Base-by-base conservation (phyloP, 1,139 yeast species). In the Diutina siamensis region DNA sequence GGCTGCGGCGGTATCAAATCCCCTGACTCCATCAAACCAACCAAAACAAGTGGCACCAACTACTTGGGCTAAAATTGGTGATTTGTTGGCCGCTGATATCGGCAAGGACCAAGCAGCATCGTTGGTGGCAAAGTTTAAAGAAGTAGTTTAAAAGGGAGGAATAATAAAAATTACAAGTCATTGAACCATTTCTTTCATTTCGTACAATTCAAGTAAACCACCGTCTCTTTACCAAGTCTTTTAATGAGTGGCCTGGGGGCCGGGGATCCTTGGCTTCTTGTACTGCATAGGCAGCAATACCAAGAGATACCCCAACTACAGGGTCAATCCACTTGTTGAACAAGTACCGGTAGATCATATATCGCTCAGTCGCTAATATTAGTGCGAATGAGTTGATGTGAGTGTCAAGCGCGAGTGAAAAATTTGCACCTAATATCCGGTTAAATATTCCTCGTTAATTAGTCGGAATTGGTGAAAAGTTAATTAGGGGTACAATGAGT, bases 271-370 rank as follows among this genome's bases (percentile, higher is more conserved):
- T 38, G 19, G 17, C 27, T 19, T 40, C 44, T 25, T 40, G 35
- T 4, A 40, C 35, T 3, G n/a, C 12, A 18, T 40, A 40, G 17
- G 44, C 44, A 7, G 35, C 25, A 20, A 31, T 25, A 3, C 44
- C 44, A 13, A 40, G 21, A 10, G 44, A 5, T 18, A 40, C 35
- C 4, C 35, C 44, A 2, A 40, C 5, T 32, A 40, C 15, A 8
- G 44, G 44, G 34, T 40, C 44, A 15, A 31, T 25, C 35, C 34
- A 28, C 35, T 32, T 32, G 35, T 31, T 31, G 18, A 40, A 40
- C 44, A 40, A 40, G 35, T 40, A 40, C 25, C 44, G 44, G 33
- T 38, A 25, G 18, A 25, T 18, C 42, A 38, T 38, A 1, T 7
- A 31, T 25, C 9, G 9, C n/a, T n/a, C n/a, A n/a, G n/a, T n/a